Conservation (phyloP, 495 filamentous ascomycete species). For the Hyphodiscus hymeniophilus region DNA sequence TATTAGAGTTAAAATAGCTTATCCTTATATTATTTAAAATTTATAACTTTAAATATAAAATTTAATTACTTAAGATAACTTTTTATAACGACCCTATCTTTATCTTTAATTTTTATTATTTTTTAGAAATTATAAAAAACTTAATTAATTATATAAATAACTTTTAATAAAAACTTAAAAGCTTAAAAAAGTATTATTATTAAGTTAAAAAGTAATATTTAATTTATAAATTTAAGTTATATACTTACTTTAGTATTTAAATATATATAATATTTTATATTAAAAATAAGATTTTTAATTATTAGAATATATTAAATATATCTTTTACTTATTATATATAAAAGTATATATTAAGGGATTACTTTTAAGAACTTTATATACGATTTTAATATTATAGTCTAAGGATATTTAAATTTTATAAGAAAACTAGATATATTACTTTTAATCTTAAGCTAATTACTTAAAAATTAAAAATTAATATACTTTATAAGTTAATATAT, state of each 20-base stretch:
- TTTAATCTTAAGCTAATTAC: too few relatives aligned
- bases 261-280: slow-evolving; percentile 1
- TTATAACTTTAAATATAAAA: too few relatives aligned
- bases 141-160: not conserved
- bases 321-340: not conserved
- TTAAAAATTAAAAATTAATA: too few relatives aligned
- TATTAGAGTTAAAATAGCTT: too few relatives aligned
- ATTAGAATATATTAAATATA: not conserved
- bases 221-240: not conserved
- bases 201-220: not conserved
- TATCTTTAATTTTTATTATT: too few relatives aligned
- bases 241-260: not conserved
- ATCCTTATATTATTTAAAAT: too few relatives aligned
- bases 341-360: not conserved
- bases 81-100: too few relatives aligned
- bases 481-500: not conserved
- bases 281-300: not conserved
- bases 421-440: too few relatives aligned
- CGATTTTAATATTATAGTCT: not conserved
- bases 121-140: too few relatives aligned
- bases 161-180: not conserved
- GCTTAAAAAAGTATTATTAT: not conserved
- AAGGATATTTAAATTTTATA: too few relatives aligned
- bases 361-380: slow-evolving; percentile 1
- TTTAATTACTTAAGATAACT: too few relatives aligned